Conservation (phyloP, 2,329 filamentous ascomycete species). For the Aspergillus viridinutans region DNA sequence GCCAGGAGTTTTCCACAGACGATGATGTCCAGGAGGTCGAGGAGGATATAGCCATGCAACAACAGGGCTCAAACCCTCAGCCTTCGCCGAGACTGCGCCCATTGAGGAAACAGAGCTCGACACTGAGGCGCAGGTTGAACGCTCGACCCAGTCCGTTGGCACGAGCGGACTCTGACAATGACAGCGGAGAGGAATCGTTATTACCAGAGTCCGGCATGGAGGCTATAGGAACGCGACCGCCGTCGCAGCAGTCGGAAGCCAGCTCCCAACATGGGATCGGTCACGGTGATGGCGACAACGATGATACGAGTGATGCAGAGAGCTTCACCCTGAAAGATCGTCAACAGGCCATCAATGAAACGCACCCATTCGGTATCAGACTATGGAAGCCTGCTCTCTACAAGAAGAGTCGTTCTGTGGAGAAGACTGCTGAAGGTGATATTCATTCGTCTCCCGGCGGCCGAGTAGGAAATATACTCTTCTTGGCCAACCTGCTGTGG, state of each 20-base stretch:
- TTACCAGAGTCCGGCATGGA: constrained; percentile 28
- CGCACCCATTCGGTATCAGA: constrained; percentile 96
- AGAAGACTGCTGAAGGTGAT: constrained; percentile 92
- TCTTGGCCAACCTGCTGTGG: constrained; percentile 88
- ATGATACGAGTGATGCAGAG: constrained; percentile 80
- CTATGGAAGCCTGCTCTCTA: constrained; percentile 98
- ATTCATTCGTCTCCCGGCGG: constrained; percentile 93
- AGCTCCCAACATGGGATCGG: constrained; percentile 27
- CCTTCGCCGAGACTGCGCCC: constrained; percentile 34
- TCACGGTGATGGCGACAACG: constrained; percentile 61
- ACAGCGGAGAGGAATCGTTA: constrained; percentile 36
- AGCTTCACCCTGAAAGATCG: constrained; percentile 97
- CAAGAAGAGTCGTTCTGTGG: constrained; percentile 94
- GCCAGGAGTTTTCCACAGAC: constrained; percentile 85
- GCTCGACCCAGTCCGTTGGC: constrained; percentile 28
- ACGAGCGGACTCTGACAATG: constrained; percentile 35
- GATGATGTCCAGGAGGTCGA: constrained; percentile 80
- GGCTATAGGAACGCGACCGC: constrained; percentile 15
- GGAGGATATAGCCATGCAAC: constrained; percentile 54
- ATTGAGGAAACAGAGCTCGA: constrained; percentile 33
- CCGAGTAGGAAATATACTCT: constrained; percentile 75
- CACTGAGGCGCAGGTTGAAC: constrained; percentile 37
- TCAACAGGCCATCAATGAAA: constrained; percentile 97
- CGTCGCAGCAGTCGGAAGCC: constrained; percentile 17
- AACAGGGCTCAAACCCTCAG: constrained; percentile 27